A percentile compares a stretch with the other conserved stretches of the same genome.
phyloP scores from a whole-genome alignment of 805 yeast species.

The Jamesozyma jinghongensis region DNA sequence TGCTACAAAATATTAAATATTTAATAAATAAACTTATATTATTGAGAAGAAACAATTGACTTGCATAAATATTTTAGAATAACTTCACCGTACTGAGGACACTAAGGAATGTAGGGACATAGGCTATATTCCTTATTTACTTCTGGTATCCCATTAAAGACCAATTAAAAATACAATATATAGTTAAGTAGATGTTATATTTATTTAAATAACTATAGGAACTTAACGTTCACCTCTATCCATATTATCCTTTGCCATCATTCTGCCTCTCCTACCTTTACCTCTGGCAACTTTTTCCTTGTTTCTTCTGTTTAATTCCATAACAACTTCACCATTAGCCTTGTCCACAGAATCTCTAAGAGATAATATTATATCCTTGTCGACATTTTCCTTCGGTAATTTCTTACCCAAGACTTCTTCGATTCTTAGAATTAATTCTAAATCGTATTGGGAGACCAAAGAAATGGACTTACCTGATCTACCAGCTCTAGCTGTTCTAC shows the following conservation, averaged over 20 bases:
- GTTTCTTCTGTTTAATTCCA: conserved; percentile 57
- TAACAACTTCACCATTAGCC: conserved; percentile 84
- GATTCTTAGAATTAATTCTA: conserved; percentile 78
- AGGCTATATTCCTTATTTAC: no score
- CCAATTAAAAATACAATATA: no score
- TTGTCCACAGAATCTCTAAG: conserved; percentile 82
- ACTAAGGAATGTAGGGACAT: no score
- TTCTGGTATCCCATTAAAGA: no score
- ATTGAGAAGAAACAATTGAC: no score
- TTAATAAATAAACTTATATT: no score
- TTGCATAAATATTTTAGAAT: no score
- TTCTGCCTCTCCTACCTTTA: conserved; percentile 33
- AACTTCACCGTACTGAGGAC: no score
- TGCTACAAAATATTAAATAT: no score
- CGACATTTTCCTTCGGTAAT: conserved; percentile 73
- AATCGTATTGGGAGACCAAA: conserved; percentile 87
- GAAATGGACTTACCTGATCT: conserved; percentile 81
- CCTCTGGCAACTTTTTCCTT: conserved; percentile 41
- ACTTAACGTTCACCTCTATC: conserved; percentile 36
- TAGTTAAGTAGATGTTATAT: no score
- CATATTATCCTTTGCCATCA: conserved; percentile 36
- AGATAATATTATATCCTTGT: conserved; percentile 65
- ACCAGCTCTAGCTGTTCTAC: conserved; percentile 94
- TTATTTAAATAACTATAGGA: no score
- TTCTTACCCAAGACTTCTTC: conserved; percentile 81